A percentile compares a stretch with the other conserved stretches of the same genome.
These are phyloP conservation scores for Periconia sp. DNA, from an alignment of 2,329 filamentous ascomycete species.

Conservation along the genomic window DNA sequence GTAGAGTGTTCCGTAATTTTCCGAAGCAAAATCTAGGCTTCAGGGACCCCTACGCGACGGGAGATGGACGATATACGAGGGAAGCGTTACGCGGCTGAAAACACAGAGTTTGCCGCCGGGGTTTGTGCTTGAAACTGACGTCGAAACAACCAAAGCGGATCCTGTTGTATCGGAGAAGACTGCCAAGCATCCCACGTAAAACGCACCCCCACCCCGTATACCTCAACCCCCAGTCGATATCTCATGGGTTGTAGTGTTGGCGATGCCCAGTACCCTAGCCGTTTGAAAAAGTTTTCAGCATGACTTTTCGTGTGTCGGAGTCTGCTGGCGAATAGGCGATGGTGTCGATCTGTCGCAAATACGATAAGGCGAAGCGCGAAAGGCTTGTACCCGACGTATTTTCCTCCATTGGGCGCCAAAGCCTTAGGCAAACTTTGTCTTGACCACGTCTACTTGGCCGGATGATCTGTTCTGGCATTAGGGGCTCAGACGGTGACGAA, in stretches of 20 bases:
- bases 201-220: constrained; percentile 31
- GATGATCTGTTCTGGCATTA: too few species aligned
- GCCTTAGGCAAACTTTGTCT: constrained; percentile 4
- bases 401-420: background rate
- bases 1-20: constrained; percentile 10
- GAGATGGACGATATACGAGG: constrained; percentile 21
- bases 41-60: constrained; percentile 15
- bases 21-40: constrained; percentile 15
- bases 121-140: constrained; percentile 33
- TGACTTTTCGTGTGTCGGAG: constrained; percentile 4
- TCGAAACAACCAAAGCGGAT: constrained; percentile 37
- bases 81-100: constrained; percentile 32
- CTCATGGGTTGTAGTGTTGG: constrained; percentile 5
- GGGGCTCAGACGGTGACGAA: too few species aligned
- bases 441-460: background rate
- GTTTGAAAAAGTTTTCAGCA: constrained; percentile 4
- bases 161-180: constrained; percentile 25
- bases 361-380: background rate
- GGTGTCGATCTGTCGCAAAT: background rate
- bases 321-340: background rate
- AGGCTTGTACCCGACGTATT: background rate
- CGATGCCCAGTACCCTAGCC: constrained; percentile 3
- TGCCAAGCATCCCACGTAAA: constrained; percentile 37
- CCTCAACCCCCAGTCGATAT: constrained; percentile 18
- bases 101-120: constrained; percentile 20